Base-by-base conservation (phyloP, 768 basidiomycete species). In the Cystoderma amianthinum region DNA sequence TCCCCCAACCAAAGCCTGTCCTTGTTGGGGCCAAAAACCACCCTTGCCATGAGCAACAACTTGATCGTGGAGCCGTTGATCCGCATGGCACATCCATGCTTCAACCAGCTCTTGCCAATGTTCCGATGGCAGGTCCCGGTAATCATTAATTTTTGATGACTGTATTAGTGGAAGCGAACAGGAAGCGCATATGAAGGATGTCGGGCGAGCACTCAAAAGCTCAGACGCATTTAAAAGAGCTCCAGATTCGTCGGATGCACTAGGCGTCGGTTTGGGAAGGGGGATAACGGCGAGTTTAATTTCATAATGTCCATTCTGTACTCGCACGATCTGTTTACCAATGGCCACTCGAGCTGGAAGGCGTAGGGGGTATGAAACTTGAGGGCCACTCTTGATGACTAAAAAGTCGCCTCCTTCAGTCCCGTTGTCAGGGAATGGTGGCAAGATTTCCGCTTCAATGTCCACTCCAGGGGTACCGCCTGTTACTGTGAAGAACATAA, bases 51-150 rank as follows among this genome's bases (percentile, higher is more conserved):
- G 73, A 46, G 75, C 69, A 38, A 75, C 62, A 2, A 90, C 73
- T 11, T 80, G 76, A 23, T 82, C 80, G 46, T 85, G 77, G 37
- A 97, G 66, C 32, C 76, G 80, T 64, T 95, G 92, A 53, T 96
- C 92, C 6, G 80, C 60, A 60, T 97, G 95, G 53, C 95, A 98
- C 86, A 98, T 92, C 95, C 95, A 98, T 5, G 93, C 85, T 47
- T 97, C 95, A 15, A 98, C 79, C 12, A 98, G 80, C 58, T 98
- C 95, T 47, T 91, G 85, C 95, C 95, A 98, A 52, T 98, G 85
- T 56, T 97, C 94, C 3, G 89, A 93, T 2, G 95, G 95, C 10
- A 98, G 67, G 55, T 96, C 93, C 28, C 82, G 77, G 59, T 87
- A 98, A 34, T 61, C 65, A 18, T 44, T 46, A 15, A 78, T 57